A percentile compares a stretch with the other conserved stretches of the same genome.
Conservation (phyloP, 805 yeast species). For the Danielia reshetovae region DNA sequence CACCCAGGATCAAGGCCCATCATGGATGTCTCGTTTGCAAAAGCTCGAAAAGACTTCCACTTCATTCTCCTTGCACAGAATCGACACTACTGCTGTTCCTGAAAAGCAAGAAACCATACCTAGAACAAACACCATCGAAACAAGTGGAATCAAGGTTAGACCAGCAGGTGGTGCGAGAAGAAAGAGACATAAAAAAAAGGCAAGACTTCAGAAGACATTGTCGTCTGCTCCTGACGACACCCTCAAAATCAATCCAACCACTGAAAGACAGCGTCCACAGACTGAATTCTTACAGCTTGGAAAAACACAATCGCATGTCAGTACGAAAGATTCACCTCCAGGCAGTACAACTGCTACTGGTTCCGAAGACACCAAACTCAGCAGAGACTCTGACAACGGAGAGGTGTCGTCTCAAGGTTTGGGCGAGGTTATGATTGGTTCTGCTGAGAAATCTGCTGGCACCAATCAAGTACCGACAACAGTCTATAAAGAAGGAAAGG, state of each 20-base stretch:
- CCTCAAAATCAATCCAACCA: conserved; percentile 9
- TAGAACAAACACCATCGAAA: conserved; percentile 47
- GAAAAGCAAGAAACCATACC: conserved; percentile 20
- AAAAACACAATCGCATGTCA: conserved; percentile 16
- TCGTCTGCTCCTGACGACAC: conserved; percentile 18
- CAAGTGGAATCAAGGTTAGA: conserved; percentile 59
- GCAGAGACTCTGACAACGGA: not conserved
- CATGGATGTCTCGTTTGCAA: conserved; percentile 86
- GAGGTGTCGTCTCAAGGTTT: not conserved
- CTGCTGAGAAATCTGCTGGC: not conserved
- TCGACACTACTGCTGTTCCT: conserved; percentile 53
- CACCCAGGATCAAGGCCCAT: conserved; percentile 49
- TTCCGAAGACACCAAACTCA: not conserved
- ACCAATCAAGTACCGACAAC: conserved; percentile 22
- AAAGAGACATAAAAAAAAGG: conserved; percentile 36
- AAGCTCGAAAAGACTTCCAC: conserved; percentile 67
- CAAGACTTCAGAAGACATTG: conserved; percentile 31
- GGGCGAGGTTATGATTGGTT: no score
- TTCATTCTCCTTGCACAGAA: conserved; percentile 75
- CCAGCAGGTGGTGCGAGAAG: conserved; percentile 75
- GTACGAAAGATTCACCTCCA: conserved; percentile 1
- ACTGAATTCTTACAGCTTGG: conserved; percentile 41
- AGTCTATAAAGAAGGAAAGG: conserved; percentile 61
- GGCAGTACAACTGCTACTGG: conserved; percentile 6
- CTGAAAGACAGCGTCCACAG: conserved; percentile 34